phyloP scores from a whole-genome alignment of 1,284 basidiomycete genomes.

The Tausonia pullulans region DNA sequence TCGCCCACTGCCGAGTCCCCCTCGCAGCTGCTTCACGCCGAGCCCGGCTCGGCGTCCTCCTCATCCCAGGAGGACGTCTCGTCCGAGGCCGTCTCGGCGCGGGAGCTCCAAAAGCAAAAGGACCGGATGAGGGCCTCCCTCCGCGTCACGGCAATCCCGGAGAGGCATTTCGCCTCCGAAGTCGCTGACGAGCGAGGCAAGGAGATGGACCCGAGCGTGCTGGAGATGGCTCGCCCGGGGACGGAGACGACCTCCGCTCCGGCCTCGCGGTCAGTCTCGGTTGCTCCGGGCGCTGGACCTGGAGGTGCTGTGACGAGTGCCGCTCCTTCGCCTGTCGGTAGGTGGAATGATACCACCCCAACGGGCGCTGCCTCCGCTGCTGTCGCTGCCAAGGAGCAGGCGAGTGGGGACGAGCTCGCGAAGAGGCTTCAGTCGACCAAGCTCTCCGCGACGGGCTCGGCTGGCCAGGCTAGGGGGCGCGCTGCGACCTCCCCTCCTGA shows the following conservation, averaged over 20 bases:
- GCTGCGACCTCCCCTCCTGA: constrained; percentile 10
- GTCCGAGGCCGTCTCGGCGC: too few relatives aligned
- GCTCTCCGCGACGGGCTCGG: neutral
- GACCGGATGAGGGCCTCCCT: constrained; percentile 16
- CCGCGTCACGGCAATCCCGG: constrained; percentile 17
- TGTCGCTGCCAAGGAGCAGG: too few relatives aligned
- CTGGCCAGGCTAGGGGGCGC: constrained; percentile 5
- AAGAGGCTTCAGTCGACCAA: too few relatives aligned
- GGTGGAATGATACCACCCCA: too few relatives aligned
- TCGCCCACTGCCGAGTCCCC: too few relatives aligned
- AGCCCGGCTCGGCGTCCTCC: neutral
- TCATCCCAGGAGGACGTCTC: too few relatives aligned
- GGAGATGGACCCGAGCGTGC: constrained; percentile 49
- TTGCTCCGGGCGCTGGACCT: constrained; percentile 1
- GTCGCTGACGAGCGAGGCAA: constrained; percentile 20
- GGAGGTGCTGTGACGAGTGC: neutral
- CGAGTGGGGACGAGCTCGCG: too few relatives aligned
- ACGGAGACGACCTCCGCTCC: constrained; percentile 52
- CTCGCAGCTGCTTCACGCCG: neutral
- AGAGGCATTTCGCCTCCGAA: neutral
- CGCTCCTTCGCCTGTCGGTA: neutral
- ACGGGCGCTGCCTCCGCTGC: too few relatives aligned
- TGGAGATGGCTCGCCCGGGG: constrained; percentile 55
- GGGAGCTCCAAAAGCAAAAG: neutral
- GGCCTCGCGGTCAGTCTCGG: constrained; percentile 22